Conservation (phyloP, 176 grass and related monocot genomes). For the Oryza rufipogon region DNA sequence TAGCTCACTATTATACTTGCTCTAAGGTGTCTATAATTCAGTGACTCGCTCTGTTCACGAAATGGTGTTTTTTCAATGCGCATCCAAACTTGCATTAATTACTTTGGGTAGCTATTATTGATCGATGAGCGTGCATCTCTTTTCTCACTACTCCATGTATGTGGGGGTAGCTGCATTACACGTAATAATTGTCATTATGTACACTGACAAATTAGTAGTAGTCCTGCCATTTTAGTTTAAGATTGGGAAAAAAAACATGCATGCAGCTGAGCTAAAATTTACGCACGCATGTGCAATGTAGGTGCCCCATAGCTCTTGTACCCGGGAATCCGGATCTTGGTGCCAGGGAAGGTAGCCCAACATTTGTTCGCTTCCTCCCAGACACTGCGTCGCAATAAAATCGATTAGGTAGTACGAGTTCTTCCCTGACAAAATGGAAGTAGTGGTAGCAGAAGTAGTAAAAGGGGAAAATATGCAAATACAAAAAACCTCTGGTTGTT, state of each 20-base stretch:
- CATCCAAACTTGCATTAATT: too few relatives aligned
- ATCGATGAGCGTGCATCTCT: too few relatives aligned
- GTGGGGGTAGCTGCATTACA: too few relatives aligned
- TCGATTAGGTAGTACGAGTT: neutral
- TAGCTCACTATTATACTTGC: too few relatives aligned
- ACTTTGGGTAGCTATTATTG: too few relatives aligned
- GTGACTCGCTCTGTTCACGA: too few relatives aligned
- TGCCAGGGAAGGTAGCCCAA: neutral
- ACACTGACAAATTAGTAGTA: too few relatives aligned
- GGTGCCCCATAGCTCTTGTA: neutral
- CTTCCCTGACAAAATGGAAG: neutral
- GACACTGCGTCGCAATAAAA: neutral
- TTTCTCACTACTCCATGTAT: too few relatives aligned
- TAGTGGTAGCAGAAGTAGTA: neutral
- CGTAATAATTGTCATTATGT: too few relatives aligned
- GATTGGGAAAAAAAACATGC: neutral
- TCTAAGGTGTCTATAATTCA: too few relatives aligned
- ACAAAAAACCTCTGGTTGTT: neutral
- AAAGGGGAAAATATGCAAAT: neutral
- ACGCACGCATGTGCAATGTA: neutral
- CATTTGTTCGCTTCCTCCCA: neutral
- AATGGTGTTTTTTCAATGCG: too few relatives aligned
- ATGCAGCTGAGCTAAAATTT: neutral
- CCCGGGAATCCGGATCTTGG: slow-evolving; percentile 1
- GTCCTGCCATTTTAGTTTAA: neutral